Evolutionary conservation across 495 filamentous ascomycete genomes (phyloP).

Genomic region (Baudoinia panamericana): DNA sequence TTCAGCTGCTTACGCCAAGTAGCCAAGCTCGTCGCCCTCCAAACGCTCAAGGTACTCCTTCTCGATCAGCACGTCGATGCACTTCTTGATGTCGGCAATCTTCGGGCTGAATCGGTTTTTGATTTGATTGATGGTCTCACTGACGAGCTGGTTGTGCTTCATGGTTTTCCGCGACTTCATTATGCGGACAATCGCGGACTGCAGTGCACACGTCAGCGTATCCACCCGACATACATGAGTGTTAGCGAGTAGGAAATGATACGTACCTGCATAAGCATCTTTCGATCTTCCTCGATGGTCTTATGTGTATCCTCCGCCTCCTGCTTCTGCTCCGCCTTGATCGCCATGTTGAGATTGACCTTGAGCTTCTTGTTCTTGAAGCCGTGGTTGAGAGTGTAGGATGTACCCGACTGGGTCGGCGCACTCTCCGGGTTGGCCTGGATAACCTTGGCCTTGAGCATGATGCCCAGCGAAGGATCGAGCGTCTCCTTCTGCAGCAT

Average conservation of each 20-base stretch:
- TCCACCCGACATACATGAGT: not conserved
- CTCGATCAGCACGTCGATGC: slow-evolving; percentile 95
- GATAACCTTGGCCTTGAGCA: slow-evolving; percentile 85
- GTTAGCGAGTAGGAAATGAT: slow-evolving; percentile 2
- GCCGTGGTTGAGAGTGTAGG: slow-evolving; percentile 72
- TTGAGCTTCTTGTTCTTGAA: slow-evolving; percentile 98
- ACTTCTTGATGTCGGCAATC: slow-evolving; percentile 94
- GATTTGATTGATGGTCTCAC: slow-evolving; percentile 91
- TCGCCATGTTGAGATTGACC: slow-evolving; percentile 86
- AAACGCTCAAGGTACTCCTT: slow-evolving; percentile 97
- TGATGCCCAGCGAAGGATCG: slow-evolving; percentile 68
- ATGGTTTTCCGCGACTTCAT: slow-evolving; percentile 99
- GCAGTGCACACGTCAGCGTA: slow-evolving; percentile 1
- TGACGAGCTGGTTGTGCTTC: slow-evolving; percentile 87
- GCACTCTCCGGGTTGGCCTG: slow-evolving; percentile 51
- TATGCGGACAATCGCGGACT: slow-evolving; percentile 98
- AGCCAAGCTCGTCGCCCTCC: slow-evolving; percentile 87
- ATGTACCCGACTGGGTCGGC: slow-evolving; percentile 63
- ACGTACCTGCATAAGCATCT: slow-evolving; percentile 89
- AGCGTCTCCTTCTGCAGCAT: slow-evolving; percentile 64
- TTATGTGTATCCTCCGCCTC: slow-evolving; percentile 97
- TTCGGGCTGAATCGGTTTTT: slow-evolving; percentile 87
- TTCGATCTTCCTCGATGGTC: slow-evolving; percentile 96
- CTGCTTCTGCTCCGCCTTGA: slow-evolving; percentile 88
- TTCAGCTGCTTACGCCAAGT: slow-evolving; percentile 49